phyloP scores from a whole-genome alignment of 2,329 filamentous ascomycete genomes.

The Colletotrichum chrysophilum region DNA sequence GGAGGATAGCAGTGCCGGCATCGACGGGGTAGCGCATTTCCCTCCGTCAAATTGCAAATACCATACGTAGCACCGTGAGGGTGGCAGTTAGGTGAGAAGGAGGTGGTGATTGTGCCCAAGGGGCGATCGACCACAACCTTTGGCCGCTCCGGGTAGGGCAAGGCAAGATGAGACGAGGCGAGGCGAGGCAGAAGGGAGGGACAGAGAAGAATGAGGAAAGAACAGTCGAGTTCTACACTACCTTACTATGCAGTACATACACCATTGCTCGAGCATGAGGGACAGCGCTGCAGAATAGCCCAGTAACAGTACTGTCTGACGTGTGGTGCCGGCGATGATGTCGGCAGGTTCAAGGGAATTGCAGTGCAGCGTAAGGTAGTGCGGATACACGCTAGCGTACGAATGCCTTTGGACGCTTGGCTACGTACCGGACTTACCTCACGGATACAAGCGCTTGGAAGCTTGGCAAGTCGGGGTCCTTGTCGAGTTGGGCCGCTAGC shows the following conservation, averaged over 20 bases:
- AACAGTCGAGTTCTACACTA: too few species aligned
- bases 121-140: neutral
- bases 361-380: neutral
- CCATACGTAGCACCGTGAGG: neutral
- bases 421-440: neutral
- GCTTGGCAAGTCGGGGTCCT: slow-evolving; percentile 17
- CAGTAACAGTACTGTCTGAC: neutral
- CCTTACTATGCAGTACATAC: too few species aligned
- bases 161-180: too few species aligned
- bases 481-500: slow-evolving; percentile 14
- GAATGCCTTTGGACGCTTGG: neutral
- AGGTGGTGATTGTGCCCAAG: neutral
- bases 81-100: neutral
- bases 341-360: neutral
- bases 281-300: too few species aligned
- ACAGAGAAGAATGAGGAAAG: too few species aligned
- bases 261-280: too few species aligned
- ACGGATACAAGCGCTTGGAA: neutral
- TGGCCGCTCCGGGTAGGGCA: neutral
- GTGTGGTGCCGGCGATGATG: neutral
- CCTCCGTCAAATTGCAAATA: neutral
- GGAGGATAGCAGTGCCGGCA: neutral
- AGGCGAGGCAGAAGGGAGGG: too few species aligned
- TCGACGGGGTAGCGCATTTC: neutral
- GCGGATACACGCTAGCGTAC: too few species aligned